Evolutionary conservation across 495 filamentous ascomycete species (phyloP).

Genomic region (Glarea lozoyensis): DNA sequence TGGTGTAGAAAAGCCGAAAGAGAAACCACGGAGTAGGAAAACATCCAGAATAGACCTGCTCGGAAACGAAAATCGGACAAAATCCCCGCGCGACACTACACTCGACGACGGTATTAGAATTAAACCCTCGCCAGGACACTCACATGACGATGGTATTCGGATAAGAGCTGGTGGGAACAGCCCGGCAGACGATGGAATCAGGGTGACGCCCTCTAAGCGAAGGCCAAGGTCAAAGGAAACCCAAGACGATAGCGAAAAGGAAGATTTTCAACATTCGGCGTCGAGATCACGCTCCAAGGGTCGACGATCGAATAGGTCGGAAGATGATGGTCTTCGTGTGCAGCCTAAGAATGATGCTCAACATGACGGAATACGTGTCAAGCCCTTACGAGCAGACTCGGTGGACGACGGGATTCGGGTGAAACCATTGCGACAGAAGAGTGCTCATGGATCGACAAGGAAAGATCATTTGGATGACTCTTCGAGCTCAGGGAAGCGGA

Average conservation of each 20-base stretch:
- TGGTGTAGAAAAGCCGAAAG: conserved; percentile 16
- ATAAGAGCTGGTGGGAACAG: conserved; percentile 22
- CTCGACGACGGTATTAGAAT: conserved; percentile 4
- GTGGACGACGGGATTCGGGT: conserved; percentile 24
- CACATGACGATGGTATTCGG: conserved; percentile 27
- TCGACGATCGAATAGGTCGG: background rate
- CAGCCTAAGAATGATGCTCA: conserved; percentile 8
- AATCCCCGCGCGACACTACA: conserved; percentile 22
- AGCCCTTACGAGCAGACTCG: conserved; percentile 10
- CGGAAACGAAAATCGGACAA: conserved; percentile 14
- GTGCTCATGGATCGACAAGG: conserved; percentile 21
- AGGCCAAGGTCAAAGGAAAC: background rate
- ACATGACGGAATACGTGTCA: conserved; percentile 21
- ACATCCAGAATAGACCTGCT: background rate
- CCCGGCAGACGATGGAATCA: conserved; percentile 15
- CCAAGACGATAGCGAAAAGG: conserved; percentile 3
- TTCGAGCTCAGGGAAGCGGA: conserved; percentile 10
- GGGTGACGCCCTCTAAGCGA: conserved; percentile 2
- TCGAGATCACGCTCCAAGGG: too few species aligned
- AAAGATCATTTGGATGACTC: background rate
- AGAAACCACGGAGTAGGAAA: conserved; percentile 1
- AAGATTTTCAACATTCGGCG: conserved; percentile 17
- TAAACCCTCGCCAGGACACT: conserved; percentile 24
- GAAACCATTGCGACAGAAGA: conserved; percentile 22
- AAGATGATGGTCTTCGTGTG: conserved; percentile 25